Conservation (phyloP, 2,329 filamentous ascomycete genomes). For the Chaetothyriales sp. region DNA sequence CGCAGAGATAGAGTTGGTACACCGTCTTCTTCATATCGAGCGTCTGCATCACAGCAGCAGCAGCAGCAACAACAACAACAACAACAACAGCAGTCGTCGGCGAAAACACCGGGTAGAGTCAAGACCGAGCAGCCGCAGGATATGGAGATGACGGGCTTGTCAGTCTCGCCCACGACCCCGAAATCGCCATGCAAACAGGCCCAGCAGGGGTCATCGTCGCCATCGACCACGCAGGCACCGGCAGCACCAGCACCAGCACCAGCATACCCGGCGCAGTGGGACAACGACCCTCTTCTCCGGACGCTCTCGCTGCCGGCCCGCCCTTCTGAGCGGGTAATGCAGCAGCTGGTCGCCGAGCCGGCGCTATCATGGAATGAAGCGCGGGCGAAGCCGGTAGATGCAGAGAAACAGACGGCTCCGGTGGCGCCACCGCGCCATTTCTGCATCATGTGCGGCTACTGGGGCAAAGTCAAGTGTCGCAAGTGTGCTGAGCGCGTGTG, state of each 20-base stretch:
- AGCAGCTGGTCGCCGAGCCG: constrained; percentile 32
- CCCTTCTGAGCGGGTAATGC: constrained; percentile 34
- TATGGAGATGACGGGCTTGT: constrained; percentile 6
- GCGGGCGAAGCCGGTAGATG: constrained; percentile 24
- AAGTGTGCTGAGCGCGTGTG: constrained; percentile 35
- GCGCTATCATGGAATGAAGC: constrained; percentile 35
- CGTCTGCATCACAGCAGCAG: constrained; percentile 12
- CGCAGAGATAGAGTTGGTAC: constrained; percentile 6
- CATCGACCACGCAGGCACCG: constrained; percentile 1
- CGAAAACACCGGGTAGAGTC: constrained; percentile 2
- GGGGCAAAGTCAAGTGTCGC: constrained; percentile 36
- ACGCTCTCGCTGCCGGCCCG: constrained; percentile 30
- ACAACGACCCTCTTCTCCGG: constrained; percentile 16
- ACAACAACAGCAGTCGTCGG: constrained; percentile 5
- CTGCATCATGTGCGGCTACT: constrained; percentile 38
- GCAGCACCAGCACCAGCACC: constrained; percentile 16
- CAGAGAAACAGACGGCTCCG: constrained; percentile 6
- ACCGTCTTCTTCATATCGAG: constrained; percentile 6
- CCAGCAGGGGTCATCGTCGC: constrained; percentile 5
- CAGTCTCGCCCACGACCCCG: constrained; percentile 14
- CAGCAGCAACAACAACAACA: constrained; percentile 9
- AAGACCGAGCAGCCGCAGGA: constrained; percentile 6
- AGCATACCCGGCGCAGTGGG: constrained; percentile 20
- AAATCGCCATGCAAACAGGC: constrained; percentile 4
- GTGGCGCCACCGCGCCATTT: constrained; percentile 27